These are phyloP conservation scores for Colletotrichum tropicicola DNA, from an alignment of 2,329 filamentous ascomycete genomes.

Conservation along the genomic window DNA sequence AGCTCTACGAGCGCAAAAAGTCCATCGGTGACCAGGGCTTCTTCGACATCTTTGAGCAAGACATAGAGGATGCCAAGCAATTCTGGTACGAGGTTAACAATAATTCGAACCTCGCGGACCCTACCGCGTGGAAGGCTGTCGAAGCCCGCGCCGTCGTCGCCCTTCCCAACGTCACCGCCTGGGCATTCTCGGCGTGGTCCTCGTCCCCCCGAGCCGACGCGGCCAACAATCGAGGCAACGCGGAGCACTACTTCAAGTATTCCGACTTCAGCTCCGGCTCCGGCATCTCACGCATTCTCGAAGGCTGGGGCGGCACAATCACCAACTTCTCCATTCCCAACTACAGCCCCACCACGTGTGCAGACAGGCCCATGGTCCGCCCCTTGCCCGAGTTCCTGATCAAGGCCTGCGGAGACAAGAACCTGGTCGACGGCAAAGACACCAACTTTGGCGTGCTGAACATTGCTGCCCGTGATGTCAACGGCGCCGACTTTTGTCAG, in stretches of 20 bases:
- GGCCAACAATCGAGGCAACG: conserved; percentile 38
- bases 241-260: conserved; percentile 40
- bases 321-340: conserved; percentile 47
- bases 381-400: conserved; percentile 35
- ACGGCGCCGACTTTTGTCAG: conserved; percentile 7
- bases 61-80: conserved; percentile 33
- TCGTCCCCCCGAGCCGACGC: conserved; percentile 35
- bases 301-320: conserved; percentile 42
- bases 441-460: conserved; percentile 35
- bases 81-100: conserved; percentile 35
- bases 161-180: conserved; percentile 37
- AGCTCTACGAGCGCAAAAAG: conserved; percentile 34
- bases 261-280: conserved; percentile 28
- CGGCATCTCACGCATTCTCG: conserved; percentile 35
- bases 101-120: conserved; percentile 28
- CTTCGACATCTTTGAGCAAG: conserved; percentile 33
- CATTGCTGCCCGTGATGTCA: conserved; percentile 33
- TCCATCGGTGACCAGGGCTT: conserved; percentile 34
- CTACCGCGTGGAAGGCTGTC: conserved; percentile 32
- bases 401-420: conserved; percentile 37
- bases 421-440: conserved; percentile 24
- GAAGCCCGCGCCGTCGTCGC: conserved; percentile 35
- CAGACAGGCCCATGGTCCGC: conserved; percentile 42
- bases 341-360: conserved; percentile 36
- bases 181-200: conserved; percentile 36